Conservation (phyloP, 805 yeast species). For the Scheffersomyces ergatensis region DNA sequence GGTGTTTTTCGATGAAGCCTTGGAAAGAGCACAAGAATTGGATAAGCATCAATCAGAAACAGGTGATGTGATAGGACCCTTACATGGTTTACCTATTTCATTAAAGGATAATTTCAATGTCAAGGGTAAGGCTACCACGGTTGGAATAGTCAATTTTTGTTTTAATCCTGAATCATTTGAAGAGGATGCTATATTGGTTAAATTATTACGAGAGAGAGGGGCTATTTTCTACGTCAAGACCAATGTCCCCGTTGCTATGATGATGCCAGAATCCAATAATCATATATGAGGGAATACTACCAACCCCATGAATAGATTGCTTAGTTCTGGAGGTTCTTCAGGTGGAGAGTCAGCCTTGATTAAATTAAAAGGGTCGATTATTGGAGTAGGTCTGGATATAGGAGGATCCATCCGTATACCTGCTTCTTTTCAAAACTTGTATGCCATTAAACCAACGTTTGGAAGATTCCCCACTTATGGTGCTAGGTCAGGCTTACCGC, state of each 20-base stretch:
- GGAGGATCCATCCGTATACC: conserved; percentile 56
- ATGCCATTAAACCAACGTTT: conserved; percentile 43
- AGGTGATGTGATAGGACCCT: conserved; percentile 20
- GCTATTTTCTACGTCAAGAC: conserved; percentile 58
- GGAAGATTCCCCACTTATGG: conserved; percentile 42
- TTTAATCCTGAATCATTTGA: conserved; percentile 27
- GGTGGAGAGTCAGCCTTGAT: conserved; percentile 55
- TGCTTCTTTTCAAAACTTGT: conserved; percentile 39
- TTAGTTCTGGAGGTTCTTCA: conserved; percentile 53
- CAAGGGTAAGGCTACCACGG: conserved; percentile 46
- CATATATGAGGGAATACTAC: conserved; percentile 44
- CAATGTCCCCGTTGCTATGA: conserved; percentile 50
- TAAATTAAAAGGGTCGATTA: conserved; percentile 41
- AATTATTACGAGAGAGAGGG: conserved; percentile 42
- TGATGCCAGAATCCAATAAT: conserved; percentile 47
- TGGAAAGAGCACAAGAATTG: conserved; percentile 19
- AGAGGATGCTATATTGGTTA: conserved; percentile 39
- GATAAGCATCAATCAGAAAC: conserved; percentile 17
- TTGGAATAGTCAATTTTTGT: conserved; percentile 49
- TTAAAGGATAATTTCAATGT: conserved; percentile 46
- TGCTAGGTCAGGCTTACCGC: conserved; percentile 22
- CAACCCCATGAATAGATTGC: conserved; percentile 42
- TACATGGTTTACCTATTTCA: conserved; percentile 29
- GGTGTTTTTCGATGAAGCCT: conserved; percentile 29
- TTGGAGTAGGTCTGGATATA: conserved; percentile 57